Evolutionary conservation across 192 early-diverging fungal genomes (phyloP), one percentile per base, ranked within the genome.

Genomic region (Cetraspora pellucida): DNA sequence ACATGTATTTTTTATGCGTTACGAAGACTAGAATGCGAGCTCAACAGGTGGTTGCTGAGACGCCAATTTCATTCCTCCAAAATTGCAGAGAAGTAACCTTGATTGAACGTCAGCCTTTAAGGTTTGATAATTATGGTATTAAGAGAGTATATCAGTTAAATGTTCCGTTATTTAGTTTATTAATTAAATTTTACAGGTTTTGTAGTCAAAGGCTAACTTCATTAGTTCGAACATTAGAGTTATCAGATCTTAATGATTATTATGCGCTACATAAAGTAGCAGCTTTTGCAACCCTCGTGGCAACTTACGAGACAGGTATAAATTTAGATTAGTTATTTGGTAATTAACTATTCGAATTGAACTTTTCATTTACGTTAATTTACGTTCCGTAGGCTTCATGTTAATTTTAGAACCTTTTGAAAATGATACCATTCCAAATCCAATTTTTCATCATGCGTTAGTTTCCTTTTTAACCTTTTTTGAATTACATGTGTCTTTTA

Each of bases 381-480:
- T 30, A 4, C 49, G 0, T 28, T 54, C 13, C 5, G 19, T 65
- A 76, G 74, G 98, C 0, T 99, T 99, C 61, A 86, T 96, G 84
- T 81, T 99, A 19, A 93, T 99, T 65, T 86, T 98, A 28, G 98
- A 99, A 83, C 98, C 98, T 14, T 97, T 93, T 84, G 98, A 99
- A 82, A 95, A 92, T 71, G 97, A 97, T 74, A 95, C 90, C 1
- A 90, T 98, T n/a, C 94, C 95, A 8, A 99, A 98, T 78, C 97
- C 97, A 0, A 90, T 96, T 17, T 80, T 99, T 55, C 96, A 98
- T 79, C 84, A 97, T 61, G 90, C 94, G 79, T 91, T 81, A 77
- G 85, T 74, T 1, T 19, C 30, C 21, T 4, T 19, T 44, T 27
- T 25, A 28, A 2, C 16, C 30, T 30, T 4, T 19, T 44, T 27